Percentiles rank a stretch among this genome's conserved stretches.
These are phyloP conservation scores for Chrysoporthe austroafricana DNA, from an alignment of 2,329 filamentous ascomycete genomes.

Conservation along the genomic window DNA sequence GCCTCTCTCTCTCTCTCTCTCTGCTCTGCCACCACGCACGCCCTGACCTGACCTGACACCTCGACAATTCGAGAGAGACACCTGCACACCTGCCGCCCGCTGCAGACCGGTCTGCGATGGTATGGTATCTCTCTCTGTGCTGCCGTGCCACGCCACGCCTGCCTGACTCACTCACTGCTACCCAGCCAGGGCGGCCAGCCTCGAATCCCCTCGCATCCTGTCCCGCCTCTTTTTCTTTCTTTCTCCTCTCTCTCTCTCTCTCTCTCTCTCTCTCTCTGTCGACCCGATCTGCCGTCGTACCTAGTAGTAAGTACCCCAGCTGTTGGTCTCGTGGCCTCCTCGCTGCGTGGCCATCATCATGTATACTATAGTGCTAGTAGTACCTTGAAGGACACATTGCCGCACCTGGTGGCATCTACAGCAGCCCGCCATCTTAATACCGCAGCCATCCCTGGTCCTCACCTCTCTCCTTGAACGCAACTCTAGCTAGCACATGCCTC, in stretches of 20 bases:
- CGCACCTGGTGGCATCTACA: too few relatives aligned
- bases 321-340: not conserved
- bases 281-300: too few relatives aligned
- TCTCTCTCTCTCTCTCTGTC: not conserved
- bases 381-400: too few relatives aligned
- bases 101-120: too few relatives aligned
- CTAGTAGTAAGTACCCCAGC: too few relatives aligned
- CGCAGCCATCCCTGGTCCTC: too few relatives aligned
- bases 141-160: not conserved
- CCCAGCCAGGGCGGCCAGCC: too few relatives aligned
- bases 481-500: too few relatives aligned
- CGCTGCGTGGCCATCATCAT: not conserved
- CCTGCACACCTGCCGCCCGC: not conserved
- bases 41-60: not conserved
- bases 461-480: too few relatives aligned
- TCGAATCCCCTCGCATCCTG: not conserved
- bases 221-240: not conserved
- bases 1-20: not conserved
- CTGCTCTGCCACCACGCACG: not conserved
- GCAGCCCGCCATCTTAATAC: too few relatives aligned
- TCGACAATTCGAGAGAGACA: not conserved
- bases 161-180: not conserved
- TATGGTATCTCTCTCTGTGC: not conserved
- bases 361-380: too few relatives aligned
- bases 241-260: slow-evolving; percentile 2